A percentile compares a stretch with the other conserved stretches of the same genome.
phyloP scores from a whole-genome alignment of 257 asterid genomes.

The Nicotiana tabacum region DNA sequence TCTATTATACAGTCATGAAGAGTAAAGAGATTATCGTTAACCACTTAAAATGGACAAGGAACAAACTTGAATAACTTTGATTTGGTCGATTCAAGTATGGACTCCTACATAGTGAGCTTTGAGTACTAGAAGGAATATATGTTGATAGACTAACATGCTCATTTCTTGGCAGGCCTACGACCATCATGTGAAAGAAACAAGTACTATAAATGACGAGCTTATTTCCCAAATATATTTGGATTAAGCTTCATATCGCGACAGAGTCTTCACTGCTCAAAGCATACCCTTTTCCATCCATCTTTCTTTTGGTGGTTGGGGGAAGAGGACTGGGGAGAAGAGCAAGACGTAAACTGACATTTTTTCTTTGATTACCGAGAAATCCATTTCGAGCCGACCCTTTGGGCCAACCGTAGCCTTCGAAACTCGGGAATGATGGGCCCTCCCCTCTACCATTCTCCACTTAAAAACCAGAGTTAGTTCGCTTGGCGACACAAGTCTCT shows the following conservation, averaged over 20 bases:
- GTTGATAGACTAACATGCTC: not conserved
- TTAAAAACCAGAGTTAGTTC: no score
- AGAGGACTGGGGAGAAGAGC: not conserved
- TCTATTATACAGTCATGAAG: not conserved
- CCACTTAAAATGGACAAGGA: not conserved
- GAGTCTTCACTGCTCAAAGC: not conserved
- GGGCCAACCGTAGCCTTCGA: no score
- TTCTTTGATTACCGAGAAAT: no score
- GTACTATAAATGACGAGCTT: not conserved
- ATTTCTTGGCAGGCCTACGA: not conserved
- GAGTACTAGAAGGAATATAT: no score
- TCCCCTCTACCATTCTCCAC: no score
- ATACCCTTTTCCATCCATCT: not conserved
- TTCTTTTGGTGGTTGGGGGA: not conserved
- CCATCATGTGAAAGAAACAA: not conserved
- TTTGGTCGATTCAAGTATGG: not conserved
- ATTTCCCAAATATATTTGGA: not conserved
- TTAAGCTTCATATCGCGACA: not conserved
- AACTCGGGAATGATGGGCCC: no score
- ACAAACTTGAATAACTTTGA: not conserved
- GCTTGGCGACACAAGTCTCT: no score
- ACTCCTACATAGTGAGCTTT: not conserved
- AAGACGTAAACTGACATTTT: not conserved
- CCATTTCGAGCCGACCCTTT: no score
- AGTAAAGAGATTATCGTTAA: not conserved